A percentile compares a stretch with the other conserved stretches of the same genome.
phyloP scores from a whole-genome alignment of 371 early-diverging fungal species.

The Capniomyces stellatus region DNA sequence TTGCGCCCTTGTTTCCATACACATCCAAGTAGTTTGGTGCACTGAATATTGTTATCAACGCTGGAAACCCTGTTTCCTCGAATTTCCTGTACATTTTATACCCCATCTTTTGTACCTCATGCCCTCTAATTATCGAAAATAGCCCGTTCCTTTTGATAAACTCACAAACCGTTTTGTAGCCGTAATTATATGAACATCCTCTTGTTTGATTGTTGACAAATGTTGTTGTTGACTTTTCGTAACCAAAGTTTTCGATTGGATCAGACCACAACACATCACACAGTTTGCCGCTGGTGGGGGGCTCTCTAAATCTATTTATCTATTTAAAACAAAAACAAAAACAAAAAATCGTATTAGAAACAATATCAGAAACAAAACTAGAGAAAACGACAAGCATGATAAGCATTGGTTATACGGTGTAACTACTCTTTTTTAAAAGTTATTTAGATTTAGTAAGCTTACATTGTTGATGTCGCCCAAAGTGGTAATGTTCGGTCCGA shows the following conservation, averaged over 20 bases:
- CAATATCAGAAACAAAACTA: no score
- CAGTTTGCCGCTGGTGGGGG: constrained; percentile 84
- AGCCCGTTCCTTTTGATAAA: constrained; percentile 88
- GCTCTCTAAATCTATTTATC: constrained; percentile 85
- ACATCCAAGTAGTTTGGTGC: constrained; percentile 97
- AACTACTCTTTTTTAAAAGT: no score
- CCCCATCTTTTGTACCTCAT: constrained; percentile 95
- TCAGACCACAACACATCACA: constrained; percentile 98
- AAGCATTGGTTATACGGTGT: no score
- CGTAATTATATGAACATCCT: constrained; percentile 82
- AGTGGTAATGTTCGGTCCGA: constrained; percentile 83
- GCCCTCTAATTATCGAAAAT: constrained; percentile 85
- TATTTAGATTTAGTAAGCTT: no score
- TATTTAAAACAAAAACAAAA: constrained; percentile 28
- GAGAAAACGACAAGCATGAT: no score
- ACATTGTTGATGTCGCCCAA: constrained; percentile 62
- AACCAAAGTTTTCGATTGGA: constrained; percentile 85
- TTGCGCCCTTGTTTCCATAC: constrained; percentile 95
- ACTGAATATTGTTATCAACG: constrained; percentile 92
- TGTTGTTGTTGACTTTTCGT: constrained; percentile 54
- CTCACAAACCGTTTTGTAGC: constrained; percentile 73
- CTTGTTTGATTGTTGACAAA: constrained; percentile 78
- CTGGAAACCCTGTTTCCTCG: constrained; percentile 78
- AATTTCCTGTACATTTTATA: constrained; percentile 86
- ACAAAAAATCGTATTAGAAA: neutral